Conservation (phyloP, 805 yeast species). For the Ogataea pilisensis region DNA sequence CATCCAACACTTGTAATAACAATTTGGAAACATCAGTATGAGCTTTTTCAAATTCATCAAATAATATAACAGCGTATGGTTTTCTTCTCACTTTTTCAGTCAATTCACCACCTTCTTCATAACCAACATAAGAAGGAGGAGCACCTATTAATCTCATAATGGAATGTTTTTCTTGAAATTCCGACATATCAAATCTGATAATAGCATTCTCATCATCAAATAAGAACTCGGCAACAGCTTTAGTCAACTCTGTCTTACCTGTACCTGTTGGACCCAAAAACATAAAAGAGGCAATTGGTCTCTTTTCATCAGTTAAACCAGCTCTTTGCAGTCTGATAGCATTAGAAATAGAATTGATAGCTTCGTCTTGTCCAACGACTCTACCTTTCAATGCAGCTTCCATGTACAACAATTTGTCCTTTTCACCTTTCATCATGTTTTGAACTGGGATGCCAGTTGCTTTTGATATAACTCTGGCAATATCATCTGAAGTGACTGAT, state of each 20-base stretch:
- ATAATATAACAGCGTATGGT: constrained; percentile 88
- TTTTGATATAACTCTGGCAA: constrained; percentile 84
- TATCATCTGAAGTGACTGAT: constrained; percentile 90
- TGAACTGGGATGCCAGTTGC: constrained; percentile 96
- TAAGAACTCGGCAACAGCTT: constrained; percentile 84
- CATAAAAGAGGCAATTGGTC: constrained; percentile 96
- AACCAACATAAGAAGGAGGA: constrained; percentile 97
- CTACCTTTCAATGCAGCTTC: constrained; percentile 69
- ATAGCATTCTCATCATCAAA: constrained; percentile 87
- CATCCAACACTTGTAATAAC: constrained; percentile 87
- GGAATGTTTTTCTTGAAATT: constrained; percentile 92
- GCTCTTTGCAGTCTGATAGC: constrained; percentile 97
- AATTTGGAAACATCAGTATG: constrained; percentile 93
- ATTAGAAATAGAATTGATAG: constrained; percentile 82
- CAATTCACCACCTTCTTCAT: constrained; percentile 92
- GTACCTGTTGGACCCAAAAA: constrained; percentile 98
- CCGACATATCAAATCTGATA: constrained; percentile 95
- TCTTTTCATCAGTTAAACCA: constrained; percentile 87
- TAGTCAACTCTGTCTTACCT: constrained; percentile 94
- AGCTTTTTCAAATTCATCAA: constrained; percentile 97
- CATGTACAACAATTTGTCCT: constrained; percentile 86
- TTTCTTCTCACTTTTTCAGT: constrained; percentile 95
- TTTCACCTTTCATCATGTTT: constrained; percentile 89
- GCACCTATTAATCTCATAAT: constrained; percentile 92
- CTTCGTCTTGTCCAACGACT: constrained; percentile 95